A percentile compares a stretch with the other conserved stretches of the same genome.
Conservation (phyloP, 345 rosid genomes). For the Anastatica hierochuntica region DNA sequence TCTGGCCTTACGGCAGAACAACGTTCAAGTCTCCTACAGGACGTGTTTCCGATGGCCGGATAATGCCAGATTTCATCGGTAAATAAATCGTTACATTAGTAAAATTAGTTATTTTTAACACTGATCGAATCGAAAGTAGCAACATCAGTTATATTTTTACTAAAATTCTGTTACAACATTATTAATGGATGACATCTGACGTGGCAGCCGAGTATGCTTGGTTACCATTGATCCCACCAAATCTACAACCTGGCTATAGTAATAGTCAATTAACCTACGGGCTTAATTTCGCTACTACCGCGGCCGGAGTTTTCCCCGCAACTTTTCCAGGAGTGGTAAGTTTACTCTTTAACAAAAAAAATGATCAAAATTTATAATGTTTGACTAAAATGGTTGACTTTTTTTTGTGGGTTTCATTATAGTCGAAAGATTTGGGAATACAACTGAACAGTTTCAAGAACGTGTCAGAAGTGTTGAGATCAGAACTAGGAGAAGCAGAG, state of each 20-base stretch:
- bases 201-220: slow-evolving; percentile 22
- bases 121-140: no score
- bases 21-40: slow-evolving; percentile 24
- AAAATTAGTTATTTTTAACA: no score
- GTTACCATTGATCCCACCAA: slow-evolving; percentile 18
- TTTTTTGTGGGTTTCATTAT: no score
- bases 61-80: slow-evolving; percentile 42
- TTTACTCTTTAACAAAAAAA: no score
- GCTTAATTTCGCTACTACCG: slow-evolving; percentile 40
- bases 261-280: slow-evolving; percentile 25
- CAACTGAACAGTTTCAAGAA: slow-evolving; percentile 23
- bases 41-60: slow-evolving; percentile 32
- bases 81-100: no score
- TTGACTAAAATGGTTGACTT: no score
- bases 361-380: no score
- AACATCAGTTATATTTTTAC: no score
- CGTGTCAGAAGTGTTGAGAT: slow-evolving; percentile 4
- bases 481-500: slow-evolving; percentile 29
- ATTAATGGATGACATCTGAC: no score
- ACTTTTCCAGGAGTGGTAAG: slow-evolving; percentile 28
- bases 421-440: no score
- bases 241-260: slow-evolving; percentile 11
- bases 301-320: slow-evolving; percentile 44
- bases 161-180: no score
- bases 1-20: slow-evolving; percentile 29